Percentiles rank a stretch among this genome's conserved stretches.
These are phyloP conservation scores for Candida railenensis DNA, from an alignment of 805 yeast genomes.

Conservation along the genomic window DNA sequence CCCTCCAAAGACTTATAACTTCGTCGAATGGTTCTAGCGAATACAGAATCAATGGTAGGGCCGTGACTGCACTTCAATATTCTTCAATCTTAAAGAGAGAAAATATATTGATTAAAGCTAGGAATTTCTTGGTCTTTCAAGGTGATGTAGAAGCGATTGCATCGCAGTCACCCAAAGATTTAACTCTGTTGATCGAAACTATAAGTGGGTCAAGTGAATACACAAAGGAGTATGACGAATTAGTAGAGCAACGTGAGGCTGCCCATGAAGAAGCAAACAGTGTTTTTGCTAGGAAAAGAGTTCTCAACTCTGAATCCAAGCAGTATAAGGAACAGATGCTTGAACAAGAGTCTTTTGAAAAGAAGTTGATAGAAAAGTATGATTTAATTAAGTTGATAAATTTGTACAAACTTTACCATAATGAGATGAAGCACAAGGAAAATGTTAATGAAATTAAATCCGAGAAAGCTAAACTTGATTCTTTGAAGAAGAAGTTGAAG, in stretches of 20 bases:
- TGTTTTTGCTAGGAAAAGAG: slow-evolving; percentile 66
- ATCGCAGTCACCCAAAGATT: slow-evolving; percentile 74
- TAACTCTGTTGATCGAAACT: slow-evolving; percentile 73
- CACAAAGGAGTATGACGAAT: slow-evolving; percentile 61
- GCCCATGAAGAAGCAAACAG: slow-evolving; percentile 64
- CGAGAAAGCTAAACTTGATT: slow-evolving; percentile 37
- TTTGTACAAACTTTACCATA: slow-evolving; percentile 65
- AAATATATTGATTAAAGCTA: slow-evolving; percentile 82
- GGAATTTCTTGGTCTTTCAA: slow-evolving; percentile 91
- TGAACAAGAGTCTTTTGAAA: slow-evolving; percentile 68
- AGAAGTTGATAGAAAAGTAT: slow-evolving; percentile 48
- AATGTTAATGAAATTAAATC: slow-evolving; percentile 30
- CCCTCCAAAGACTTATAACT: slow-evolving; percentile 62
- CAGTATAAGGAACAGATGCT: slow-evolving; percentile 74
- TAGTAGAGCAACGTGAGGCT: slow-evolving; percentile 62
- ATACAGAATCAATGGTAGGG: slow-evolving; percentile 61
- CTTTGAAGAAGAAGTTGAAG: slow-evolving; percentile 26
- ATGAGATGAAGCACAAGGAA: slow-evolving; percentile 42
- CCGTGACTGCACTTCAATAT: slow-evolving; percentile 66
- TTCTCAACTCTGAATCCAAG: slow-evolving; percentile 68
- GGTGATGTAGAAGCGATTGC: slow-evolving; percentile 97
- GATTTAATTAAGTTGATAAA: slow-evolving; percentile 48
- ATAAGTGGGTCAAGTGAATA: slow-evolving; percentile 79
- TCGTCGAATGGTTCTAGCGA: slow-evolving; percentile 56
- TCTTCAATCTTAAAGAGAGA: slow-evolving; percentile 65